Evolutionary conservation across 768 basidiomycete species (phyloP), one percentile per base, ranked within the genome.

Genomic region (Kwoniella europaea): DNA sequence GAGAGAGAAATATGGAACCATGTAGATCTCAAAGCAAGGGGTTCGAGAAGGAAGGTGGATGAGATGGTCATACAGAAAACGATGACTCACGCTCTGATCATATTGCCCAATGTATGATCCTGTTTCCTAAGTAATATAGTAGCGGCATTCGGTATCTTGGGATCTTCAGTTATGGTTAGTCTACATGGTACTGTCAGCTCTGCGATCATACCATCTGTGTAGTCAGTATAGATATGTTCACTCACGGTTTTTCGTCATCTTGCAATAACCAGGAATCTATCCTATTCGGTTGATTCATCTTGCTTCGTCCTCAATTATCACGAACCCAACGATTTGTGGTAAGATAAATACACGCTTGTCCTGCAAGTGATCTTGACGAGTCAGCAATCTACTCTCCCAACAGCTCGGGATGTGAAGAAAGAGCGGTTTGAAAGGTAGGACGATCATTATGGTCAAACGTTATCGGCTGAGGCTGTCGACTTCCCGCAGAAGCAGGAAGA

Each of bases 101-200:
- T 92, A 85, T 95, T 95, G 10, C 90, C 96, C 6, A 98, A 85
- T 0, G 97, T 99, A 82, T 98, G 97, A 81, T 98, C 97, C 82
- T 99, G 96, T 85, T 98, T 98, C 71, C 92, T 87, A 76, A 99
- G 87, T 77, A 93, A 93, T 73, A 99, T 89, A 0, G 95, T 96
- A 18, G 96, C 96, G 1, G 97, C 94, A 78, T 98, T 97, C 0
- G 95, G 95, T 71, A 98, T 93, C 86, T 97, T 98, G 55, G 93
- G 95, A 85, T 99, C 97, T 84, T 98, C 95, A 0, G 88, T 89
- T 55, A 98, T 87, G 78, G 94, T 92, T 67, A 98, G 89, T 56
- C 95, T 98, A 80, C 24, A 68, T 35, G 35, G 59, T 52, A 44
- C 64, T 63, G 54, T 35, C 55, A 54, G 61, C 43, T 62, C 18